Evolutionary conservation across 495 filamentous ascomycete species (phyloP).

Genomic region (Parachaetomium inaequale): DNA sequence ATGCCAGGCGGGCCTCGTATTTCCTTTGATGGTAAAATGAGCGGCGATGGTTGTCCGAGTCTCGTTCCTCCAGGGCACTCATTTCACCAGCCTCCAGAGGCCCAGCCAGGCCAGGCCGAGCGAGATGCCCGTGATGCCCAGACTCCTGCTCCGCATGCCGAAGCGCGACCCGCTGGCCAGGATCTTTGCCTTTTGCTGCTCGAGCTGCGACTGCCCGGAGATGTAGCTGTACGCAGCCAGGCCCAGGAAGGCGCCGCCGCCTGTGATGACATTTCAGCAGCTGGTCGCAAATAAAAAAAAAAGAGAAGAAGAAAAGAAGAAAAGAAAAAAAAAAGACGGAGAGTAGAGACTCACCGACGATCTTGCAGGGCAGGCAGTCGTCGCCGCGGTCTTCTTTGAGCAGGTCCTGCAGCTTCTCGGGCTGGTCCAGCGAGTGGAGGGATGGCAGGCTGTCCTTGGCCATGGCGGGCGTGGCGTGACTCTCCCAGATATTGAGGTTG

Average conservation of each 20-base stretch:
- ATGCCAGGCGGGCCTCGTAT: too few relatives aligned
- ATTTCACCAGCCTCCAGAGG: conserved; percentile 42
- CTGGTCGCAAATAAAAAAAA: background rate
- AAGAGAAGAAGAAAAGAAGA: background rate
- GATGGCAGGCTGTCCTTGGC: conserved; percentile 40
- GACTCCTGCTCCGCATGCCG: conserved; percentile 67
- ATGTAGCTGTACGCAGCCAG: conserved; percentile 83
- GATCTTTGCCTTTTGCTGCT: conserved; percentile 64
- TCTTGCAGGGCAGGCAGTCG: conserved; percentile 65
- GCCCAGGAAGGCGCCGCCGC: conserved; percentile 80
- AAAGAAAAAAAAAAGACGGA: background rate
- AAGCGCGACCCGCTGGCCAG: conserved; percentile 66
- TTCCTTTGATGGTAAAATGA: background rate
- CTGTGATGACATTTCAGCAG: conserved; percentile 30
- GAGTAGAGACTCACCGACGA: conserved; percentile 52
- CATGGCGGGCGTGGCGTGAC: conserved; percentile 31
- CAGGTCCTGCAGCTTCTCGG: conserved; percentile 49
- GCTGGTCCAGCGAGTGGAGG: conserved; percentile 44
- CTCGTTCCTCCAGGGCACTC: background rate
- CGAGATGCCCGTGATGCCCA: conserved; percentile 69
- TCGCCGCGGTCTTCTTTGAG: conserved; percentile 61
- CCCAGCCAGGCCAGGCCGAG: conserved; percentile 67
- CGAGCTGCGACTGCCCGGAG: conserved; percentile 73
- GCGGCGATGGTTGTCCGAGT: background rate
- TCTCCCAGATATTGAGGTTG: too few relatives aligned